Evolutionary conservation across 1,284 basidiomycete genomes (phyloP), one percentile per base, ranked within the genome.

Genomic region (Ganoderma sp.): DNA sequence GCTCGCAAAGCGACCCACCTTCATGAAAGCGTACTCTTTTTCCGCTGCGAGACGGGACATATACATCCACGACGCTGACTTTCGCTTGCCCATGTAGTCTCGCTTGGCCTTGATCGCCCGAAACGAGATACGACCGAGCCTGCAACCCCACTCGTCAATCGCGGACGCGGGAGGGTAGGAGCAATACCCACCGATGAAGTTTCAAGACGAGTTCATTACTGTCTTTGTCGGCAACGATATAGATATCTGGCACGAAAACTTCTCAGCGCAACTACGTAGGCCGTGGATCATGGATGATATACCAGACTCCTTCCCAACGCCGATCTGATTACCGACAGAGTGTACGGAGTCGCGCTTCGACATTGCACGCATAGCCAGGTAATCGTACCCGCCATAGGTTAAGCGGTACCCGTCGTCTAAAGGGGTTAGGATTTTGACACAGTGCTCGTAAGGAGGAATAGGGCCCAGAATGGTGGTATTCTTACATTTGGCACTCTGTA

Each of bases 11-110:
- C 15, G 45, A 45, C 60, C 3, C 67, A 72, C 96, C 87, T 98
- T 98, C 96, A 99, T 98, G 79, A 99, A 99, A 0, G 95, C 95
- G 85, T 91, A 99, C 79, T 99, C 97, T 79, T 99, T 99, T 81
- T 97, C 92, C 6, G 97, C 97, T 12, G 96, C 93, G 59, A 99
- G 82, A 37, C 97, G 89, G 64, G 95, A 97, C 95, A 99, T 96
- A 82, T 98, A 99, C 97, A 99, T 98, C 97, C 97, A 99, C 39
- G 95, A 97, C 0, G 97, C 97, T 43, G 93, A 95, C 81, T 96
- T 96, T 48, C 97, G 88, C 79, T 97, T 98, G 39, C 96, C 95
- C 73, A 99, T 85, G 80, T 99, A 99, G 79, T 99, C 98, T 72
- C 97, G 87, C 79, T 99, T 99, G 75, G 92, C 88, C 81, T 99